A percentile compares a stretch with the other conserved stretches of the same genome.
Conservation (phyloP, 2,329 filamentous ascomycete species). For the Microcyclosporella mali region DNA sequence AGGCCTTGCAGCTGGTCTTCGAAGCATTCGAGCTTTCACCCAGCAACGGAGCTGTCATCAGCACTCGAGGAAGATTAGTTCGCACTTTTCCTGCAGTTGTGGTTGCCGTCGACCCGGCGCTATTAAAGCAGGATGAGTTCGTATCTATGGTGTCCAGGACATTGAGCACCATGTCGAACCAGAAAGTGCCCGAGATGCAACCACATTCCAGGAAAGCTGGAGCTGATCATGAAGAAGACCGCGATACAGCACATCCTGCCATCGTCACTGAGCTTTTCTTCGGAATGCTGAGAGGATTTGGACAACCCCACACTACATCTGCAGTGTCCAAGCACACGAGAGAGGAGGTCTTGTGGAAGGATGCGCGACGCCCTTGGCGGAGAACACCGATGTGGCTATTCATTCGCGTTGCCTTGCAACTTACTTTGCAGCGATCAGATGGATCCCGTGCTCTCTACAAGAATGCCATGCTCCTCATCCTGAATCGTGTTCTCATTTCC, state of each 20-base stretch:
- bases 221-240: conserved; percentile 44
- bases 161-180: conserved; percentile 17
- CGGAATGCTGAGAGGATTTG: conserved; percentile 53
- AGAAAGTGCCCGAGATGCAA: conserved; percentile 17
- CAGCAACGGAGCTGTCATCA: conserved; percentile 47
- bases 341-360: conserved; percentile 54
- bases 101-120: conserved; percentile 30
- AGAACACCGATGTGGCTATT: conserved; percentile 58
- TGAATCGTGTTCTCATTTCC: conserved; percentile 47
- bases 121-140: conserved; percentile 29
- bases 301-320: conserved; percentile 33
- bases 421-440: conserved; percentile 40
- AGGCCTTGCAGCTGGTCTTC: conserved; percentile 38
- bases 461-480: conserved; percentile 36
- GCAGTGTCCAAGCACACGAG: conserved; percentile 53
- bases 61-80: conserved; percentile 45
- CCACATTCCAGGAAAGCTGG: conserved; percentile 44
- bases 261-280: conserved; percentile 57
- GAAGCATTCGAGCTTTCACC: conserved; percentile 59
- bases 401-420: conserved; percentile 52
- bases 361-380: conserved; percentile 52
- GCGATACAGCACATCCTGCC: conserved; percentile 53
- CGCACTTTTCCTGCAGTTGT: conserved; percentile 57
- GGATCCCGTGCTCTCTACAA: conserved; percentile 26
- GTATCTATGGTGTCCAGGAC: conserved; percentile 9